Evolutionary conservation across 2,329 filamentous ascomycete species (phyloP).

Genomic region (Colletotrichum sp.): DNA sequence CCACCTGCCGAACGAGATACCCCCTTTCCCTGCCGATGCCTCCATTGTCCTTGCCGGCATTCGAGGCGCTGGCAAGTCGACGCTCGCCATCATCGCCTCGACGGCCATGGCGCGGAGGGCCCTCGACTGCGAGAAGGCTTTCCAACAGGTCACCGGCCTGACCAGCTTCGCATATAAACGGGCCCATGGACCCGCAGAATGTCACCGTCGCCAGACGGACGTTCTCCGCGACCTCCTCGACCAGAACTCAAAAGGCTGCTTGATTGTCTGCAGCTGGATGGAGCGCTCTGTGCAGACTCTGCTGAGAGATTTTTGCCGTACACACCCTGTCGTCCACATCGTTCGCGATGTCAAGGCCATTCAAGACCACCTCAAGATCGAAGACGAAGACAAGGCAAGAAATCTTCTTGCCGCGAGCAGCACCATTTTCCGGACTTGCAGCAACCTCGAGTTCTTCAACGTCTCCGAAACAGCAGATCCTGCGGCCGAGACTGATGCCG

Average conservation of each 20-base stretch:
- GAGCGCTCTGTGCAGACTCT: slow-evolving; percentile 65
- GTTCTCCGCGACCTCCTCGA: slow-evolving; percentile 64
- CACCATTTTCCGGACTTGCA: slow-evolving; percentile 66
- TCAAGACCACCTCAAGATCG: slow-evolving; percentile 63
- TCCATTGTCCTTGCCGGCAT: slow-evolving; percentile 77
- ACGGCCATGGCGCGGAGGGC: slow-evolving; percentile 71
- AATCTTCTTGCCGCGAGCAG: slow-evolving; percentile 62
- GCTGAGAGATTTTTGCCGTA: slow-evolving; percentile 64
- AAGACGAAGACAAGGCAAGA: slow-evolving; percentile 58
- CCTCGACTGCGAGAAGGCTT: slow-evolving; percentile 71
- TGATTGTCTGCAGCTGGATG: slow-evolving; percentile 77
- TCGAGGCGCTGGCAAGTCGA: slow-evolving; percentile 76
- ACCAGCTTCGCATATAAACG: slow-evolving; percentile 69
- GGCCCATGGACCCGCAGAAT: slow-evolving; percentile 63
- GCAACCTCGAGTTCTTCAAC: slow-evolving; percentile 80
- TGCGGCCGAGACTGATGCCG: slow-evolving; percentile 10
- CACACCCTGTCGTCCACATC: slow-evolving; percentile 74
- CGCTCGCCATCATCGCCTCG: slow-evolving; percentile 75
- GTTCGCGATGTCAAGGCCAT: slow-evolving; percentile 69
- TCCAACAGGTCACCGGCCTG: slow-evolving; percentile 66
- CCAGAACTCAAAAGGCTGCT: slow-evolving; percentile 61
- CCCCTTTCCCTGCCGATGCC: slow-evolving; percentile 48
- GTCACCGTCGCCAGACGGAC: slow-evolving; percentile 66
- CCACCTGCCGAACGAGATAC: slow-evolving; percentile 14
- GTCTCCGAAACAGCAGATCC: slow-evolving; percentile 56